Evolutionary conservation across 495 filamentous ascomycete genomes (phyloP).

Genomic region (Trichoderma asperelloides): DNA sequence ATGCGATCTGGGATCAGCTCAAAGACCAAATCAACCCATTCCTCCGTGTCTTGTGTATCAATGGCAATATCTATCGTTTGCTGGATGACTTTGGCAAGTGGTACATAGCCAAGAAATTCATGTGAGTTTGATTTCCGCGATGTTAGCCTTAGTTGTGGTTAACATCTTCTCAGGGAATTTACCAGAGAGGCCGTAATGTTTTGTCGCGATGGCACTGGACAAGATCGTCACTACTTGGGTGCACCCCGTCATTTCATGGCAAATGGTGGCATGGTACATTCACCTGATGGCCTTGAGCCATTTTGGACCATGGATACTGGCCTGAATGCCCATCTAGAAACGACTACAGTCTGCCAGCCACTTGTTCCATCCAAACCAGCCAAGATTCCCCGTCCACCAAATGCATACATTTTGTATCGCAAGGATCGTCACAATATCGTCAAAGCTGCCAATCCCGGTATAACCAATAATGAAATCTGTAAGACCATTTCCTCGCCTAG

Average conservation of each 20-base stretch:
- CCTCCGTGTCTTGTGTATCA: not conserved
- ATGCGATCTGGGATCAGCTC: not conserved
- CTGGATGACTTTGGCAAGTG: not conserved
- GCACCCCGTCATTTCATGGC: not conserved
- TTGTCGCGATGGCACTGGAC: not conserved
- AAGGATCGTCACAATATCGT: not conserved
- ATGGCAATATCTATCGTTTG: not conserved
- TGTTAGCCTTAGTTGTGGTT: not conserved
- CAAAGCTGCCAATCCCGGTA: not conserved
- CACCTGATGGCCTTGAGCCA: not conserved
- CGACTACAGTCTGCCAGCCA: not conserved
- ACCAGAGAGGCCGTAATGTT: not conserved
- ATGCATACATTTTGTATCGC: not conserved
- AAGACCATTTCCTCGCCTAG: not conserved
- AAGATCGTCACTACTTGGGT: not conserved
- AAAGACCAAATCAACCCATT: not conserved
- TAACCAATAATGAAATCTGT: not conserved
- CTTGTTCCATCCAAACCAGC: not conserved
- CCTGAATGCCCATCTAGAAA: not conserved
- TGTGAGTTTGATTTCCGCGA: not conserved
- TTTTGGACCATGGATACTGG: not conserved
- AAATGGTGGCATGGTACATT: not conserved
- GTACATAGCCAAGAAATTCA: not conserved
- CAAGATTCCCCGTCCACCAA: not conserved
- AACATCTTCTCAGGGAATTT: not conserved